A percentile compares a stretch with the other conserved stretches of the same genome.
These are phyloP conservation scores for Saccharum spontaneum DNA, from an alignment of 176 grass and related monocot genomes.

Conservation along the genomic window DNA sequence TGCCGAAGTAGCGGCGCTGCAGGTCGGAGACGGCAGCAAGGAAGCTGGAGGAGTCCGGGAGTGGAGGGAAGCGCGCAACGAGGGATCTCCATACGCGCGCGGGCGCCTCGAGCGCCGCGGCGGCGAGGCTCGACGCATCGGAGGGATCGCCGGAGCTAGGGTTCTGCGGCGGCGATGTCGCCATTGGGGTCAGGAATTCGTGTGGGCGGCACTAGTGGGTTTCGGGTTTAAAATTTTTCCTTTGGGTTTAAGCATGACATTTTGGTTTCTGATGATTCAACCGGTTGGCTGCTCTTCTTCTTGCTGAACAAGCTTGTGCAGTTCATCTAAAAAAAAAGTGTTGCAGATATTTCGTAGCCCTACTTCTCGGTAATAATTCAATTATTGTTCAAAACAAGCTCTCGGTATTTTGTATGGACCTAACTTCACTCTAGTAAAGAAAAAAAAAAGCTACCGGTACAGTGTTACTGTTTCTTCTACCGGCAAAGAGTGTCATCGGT, in stretches of 20 bases:
- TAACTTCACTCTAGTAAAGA: no score
- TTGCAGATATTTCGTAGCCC: no score
- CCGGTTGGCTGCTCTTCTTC: neutral
- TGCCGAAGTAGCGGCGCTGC: constrained; percentile 32
- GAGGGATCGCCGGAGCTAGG: constrained; percentile 41
- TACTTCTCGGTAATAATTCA: no score
- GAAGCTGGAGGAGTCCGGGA: constrained; percentile 28
- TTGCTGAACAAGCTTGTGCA: neutral
- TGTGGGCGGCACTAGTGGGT: neutral
- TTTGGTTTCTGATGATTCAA: neutral
- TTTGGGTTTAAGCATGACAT: constrained; percentile 21
- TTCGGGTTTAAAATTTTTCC: neutral
- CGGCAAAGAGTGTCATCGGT: no score
- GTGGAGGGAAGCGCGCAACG: constrained; percentile 29
- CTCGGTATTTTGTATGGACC: no score
- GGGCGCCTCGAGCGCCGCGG: neutral
- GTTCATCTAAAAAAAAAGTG: no score
- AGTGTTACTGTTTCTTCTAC: no score
- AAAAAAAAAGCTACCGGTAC: no score
- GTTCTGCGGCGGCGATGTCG: constrained; percentile 35
- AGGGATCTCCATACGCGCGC: constrained; percentile 42
- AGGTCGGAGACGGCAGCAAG: constrained; percentile 40
- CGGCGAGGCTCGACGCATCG: neutral
- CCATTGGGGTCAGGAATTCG: constrained; percentile 24
- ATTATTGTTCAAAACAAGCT: no score